Evolutionary conservation across 352 stramenopile species (phyloP), one percentile per base, ranked within the genome.

Genomic region (Paralagenidium karlingii): DNA sequence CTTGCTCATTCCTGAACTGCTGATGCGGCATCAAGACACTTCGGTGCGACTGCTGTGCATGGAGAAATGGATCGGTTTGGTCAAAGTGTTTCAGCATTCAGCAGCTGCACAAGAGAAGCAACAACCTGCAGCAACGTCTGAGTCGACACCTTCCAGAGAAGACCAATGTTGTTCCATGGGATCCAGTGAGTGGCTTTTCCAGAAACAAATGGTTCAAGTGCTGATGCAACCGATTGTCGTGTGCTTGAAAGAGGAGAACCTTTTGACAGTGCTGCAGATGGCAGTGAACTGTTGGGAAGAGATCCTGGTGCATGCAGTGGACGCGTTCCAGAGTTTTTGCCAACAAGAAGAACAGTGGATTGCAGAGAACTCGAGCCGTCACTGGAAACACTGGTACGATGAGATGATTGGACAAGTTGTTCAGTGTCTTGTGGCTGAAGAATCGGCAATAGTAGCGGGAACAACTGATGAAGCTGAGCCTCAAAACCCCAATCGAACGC

Each of bases 311-410:
- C 48, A 70, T 3, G 55, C 63, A 5, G 54, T 80, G 0, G 41
- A 64, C 22, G 60, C 76, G 24, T 85, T 82, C 41, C 79, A 71
- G 25, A 37, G 27, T 2, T 66, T 69, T 21, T 75, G 48, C 29
- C 22, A 38, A 6, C 15, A 44, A 12, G 45, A 62, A 19, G 34
- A 27, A 2, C 15, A 49, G 0, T 50, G 40, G 2, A 24, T 41
- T 1, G 49, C 68, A 13, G 47, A 43, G 36, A 60, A n/a, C n/a
- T 60, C 19, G 51, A 73, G 26, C 46, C 62, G 40, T 64, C 45
- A 58, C 19, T 82, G 63, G 63, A 85, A 69, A 38, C 57, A 50
- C 7, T 82, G 71, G 71, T 59, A 65, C 11, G 43, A 75, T 21
- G 68, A 81, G 38, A 34, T 73, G 1, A 39, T 80, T 0, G 48